Base-by-base conservation (phyloP, 1,284 basidiomycete species). In the Exobasidium rhododendri region DNA sequence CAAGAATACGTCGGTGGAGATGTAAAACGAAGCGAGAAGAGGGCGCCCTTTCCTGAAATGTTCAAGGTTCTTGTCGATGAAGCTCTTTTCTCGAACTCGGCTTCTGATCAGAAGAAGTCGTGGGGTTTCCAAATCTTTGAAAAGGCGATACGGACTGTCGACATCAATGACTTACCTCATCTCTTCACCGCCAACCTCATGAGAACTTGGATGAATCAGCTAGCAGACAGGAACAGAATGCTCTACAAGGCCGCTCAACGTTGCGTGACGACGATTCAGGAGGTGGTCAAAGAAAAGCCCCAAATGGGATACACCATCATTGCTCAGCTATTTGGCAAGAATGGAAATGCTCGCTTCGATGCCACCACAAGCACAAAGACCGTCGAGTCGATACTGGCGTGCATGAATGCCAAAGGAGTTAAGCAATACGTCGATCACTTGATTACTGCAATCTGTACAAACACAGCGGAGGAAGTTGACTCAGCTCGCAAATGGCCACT, bases 101-200 rank as follows among this genome's bases (percentile, higher is more conserved):
- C 93, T 0, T 94, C 93, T 0, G 83, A 89, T 0, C 89, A 96
- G 77, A 86, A 92, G 63, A 97, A 97, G 82, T 92, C 89, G 74
- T 96, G 91, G 90, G 94, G 94, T 31, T 97, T 97, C 83, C 89
- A 91, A 77, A 86, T 97, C 22, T 91, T 97, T 80, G 86, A 89
- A 73, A 89, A 87, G 66, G 87, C 91, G 0, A 82, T 97, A 44
- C 85, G 86, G 6, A 86, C 87, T 17, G 84, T 92, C 22, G 83
- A 85, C 5, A 81, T 86, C 20, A 80, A 85, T 26, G 87, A 87
- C 56, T 84, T 94, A 70, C 88, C 91, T 0, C 87, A 91, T 83
- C 83, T 97, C 20, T 96, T 97, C 81, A 94, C 92, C 11, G 89
- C 89, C 71, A 94, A 97, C 80, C 91, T 97, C 74, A 94, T 97